These are phyloP conservation scores for Vickermania spadyakhi DNA, from an alignment of 208 protist genomes.

Conservation along the genomic window DNA sequence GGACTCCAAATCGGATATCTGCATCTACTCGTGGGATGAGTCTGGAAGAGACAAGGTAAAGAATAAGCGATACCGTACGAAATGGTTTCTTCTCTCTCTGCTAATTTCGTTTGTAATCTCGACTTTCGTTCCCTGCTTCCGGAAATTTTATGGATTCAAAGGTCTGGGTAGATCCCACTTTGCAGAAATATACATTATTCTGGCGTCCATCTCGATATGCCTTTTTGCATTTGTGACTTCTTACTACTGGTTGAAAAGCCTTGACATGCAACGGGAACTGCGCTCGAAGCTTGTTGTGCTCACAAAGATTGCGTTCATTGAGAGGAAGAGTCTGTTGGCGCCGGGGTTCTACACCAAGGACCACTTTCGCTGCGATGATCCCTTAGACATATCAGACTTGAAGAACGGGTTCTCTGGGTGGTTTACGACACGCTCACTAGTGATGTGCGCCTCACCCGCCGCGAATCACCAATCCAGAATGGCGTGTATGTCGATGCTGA, in stretches of 20 bases:
- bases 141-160: not conserved
- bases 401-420: constrained; percentile 67
- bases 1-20: constrained; percentile 48
- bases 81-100: constrained; percentile 36
- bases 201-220: constrained; percentile 40
- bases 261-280: constrained; percentile 74
- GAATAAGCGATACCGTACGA: constrained; percentile 57
- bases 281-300: constrained; percentile 53
- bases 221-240: constrained; percentile 37
- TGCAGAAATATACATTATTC: constrained; percentile 6
- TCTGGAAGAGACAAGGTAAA: constrained; percentile 52
- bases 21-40: constrained; percentile 72
- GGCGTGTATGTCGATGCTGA: constrained; percentile 45
- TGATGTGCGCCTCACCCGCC: constrained; percentile 58
- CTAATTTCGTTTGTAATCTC: constrained; percentile 31
- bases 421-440: constrained; percentile 61
- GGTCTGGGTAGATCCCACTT: not conserved
- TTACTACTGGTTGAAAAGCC: constrained; percentile 62
- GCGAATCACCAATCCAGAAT: constrained; percentile 54
- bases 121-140: not conserved
- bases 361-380: constrained; percentile 50
- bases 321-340: constrained; percentile 44
- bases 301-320: constrained; percentile 54
- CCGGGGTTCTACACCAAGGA: constrained; percentile 32
- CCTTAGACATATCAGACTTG: constrained; percentile 31